Conservation (phyloP, 108 stramenopile species). For the Schizochytrium sp. region DNA sequence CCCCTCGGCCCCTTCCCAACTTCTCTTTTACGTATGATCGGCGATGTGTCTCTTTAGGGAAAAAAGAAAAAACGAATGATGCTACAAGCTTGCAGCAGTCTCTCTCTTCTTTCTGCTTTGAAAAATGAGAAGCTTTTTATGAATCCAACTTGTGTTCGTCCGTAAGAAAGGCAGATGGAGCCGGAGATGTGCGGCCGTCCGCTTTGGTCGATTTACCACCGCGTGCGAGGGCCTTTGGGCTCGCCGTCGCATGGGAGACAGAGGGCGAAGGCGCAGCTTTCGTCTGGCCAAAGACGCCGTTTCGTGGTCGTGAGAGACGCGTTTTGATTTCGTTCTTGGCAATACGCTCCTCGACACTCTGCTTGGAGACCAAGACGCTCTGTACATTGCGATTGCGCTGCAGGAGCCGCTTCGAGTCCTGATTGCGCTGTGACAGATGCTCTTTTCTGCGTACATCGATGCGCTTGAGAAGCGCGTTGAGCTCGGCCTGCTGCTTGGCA, state of each 20-base stretch:
- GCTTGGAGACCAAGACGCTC: conserved; percentile 57
- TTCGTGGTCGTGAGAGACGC: not conserved
- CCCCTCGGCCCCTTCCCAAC: too few relatives aligned
- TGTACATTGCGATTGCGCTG: conserved; percentile 65
- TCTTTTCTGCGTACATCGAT: conserved; percentile 59
- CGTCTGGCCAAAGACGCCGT: not conserved
- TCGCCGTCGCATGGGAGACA: not conserved
- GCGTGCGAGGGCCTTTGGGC: not conserved
- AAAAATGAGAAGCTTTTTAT: too few relatives aligned
- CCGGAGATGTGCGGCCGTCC: too few relatives aligned
- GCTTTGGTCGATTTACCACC: not conserved
- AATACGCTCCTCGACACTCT: conserved; percentile 43
- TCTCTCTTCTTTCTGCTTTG: too few relatives aligned
- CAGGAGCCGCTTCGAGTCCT: conserved; percentile 61
- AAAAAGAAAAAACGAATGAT: too few relatives aligned
- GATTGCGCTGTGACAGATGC: conserved; percentile 53
- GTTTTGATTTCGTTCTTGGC: conserved; percentile 50
- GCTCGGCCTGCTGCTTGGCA: conserved; percentile 51
- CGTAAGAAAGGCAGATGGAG: too few relatives aligned
- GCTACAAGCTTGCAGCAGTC: too few relatives aligned
- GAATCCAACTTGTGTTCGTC: too few relatives aligned
- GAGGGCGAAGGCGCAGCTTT: too few relatives aligned
- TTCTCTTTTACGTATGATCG: too few relatives aligned
- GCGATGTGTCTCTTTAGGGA: too few relatives aligned
- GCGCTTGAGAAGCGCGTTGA: conserved; percentile 48